Evolutionary conservation across 2,329 filamentous ascomycete species (phyloP).

Genomic region (Phialemoniopsis sp.): DNA sequence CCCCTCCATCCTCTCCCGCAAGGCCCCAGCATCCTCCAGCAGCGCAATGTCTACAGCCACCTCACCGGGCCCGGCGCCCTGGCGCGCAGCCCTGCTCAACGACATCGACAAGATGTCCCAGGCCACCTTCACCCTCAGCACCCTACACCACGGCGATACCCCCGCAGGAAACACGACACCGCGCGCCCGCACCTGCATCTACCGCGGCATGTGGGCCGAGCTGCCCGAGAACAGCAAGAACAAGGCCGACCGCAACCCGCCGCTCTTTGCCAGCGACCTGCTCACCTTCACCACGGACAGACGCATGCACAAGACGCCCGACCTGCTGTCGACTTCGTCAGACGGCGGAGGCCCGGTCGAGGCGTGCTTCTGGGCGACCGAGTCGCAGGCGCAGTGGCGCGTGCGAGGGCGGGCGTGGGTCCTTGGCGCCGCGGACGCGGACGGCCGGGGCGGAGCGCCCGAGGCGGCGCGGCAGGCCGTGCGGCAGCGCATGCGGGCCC

Average conservation of each 20-base stretch:
- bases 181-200: slow-evolving; percentile 76
- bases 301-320: slow-evolving; percentile 77
- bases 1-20: no score
- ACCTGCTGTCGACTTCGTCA: slow-evolving; percentile 56
- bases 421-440: slow-evolving; percentile 58
- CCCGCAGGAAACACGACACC: slow-evolving; percentile 40
- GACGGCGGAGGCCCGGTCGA: slow-evolving; percentile 70
- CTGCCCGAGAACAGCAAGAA: slow-evolving; percentile 72
- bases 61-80: slow-evolving; percentile 36
- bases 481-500: slow-evolving; percentile 54
- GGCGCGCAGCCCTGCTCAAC: slow-evolving; percentile 47
- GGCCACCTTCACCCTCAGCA: slow-evolving; percentile 48
- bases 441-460: slow-evolving; percentile 45
- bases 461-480: slow-evolving; percentile 53
- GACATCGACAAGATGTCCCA: slow-evolving; percentile 42
- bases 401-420: slow-evolving; percentile 73
- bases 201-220: slow-evolving; percentile 76
- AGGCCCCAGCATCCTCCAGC: no score
- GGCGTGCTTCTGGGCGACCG: slow-evolving; percentile 75
- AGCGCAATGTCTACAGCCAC: slow-evolving; percentile 3
- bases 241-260: slow-evolving; percentile 65
- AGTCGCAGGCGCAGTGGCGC: slow-evolving; percentile 76
- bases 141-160: slow-evolving; percentile 35
- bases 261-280: slow-evolving; percentile 68
- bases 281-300: slow-evolving; percentile 83